phyloP scores from a whole-genome alignment of 345 rosid genomes.

The Psidium guajava region DNA sequence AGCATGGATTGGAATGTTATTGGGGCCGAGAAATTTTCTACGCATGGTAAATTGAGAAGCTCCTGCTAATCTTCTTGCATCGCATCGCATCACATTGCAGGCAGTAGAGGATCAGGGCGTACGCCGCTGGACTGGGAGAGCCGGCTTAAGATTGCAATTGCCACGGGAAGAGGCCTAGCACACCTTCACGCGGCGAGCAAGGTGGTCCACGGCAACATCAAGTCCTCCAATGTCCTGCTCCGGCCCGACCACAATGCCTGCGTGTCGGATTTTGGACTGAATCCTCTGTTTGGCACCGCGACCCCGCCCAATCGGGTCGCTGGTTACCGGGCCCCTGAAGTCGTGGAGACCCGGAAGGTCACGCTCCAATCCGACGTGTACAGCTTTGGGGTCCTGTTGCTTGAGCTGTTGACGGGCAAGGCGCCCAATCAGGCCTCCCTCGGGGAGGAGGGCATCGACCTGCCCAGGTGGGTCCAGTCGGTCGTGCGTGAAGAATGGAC shows the following conservation, averaged over 20 bases:
- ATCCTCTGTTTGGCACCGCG: conserved; percentile 52
- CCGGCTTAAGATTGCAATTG: conserved; percentile 64
- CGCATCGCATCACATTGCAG: conserved; percentile 12
- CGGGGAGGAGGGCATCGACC: conserved; percentile 93
- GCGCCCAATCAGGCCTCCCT: conserved; percentile 91
- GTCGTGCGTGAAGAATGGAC: conserved; percentile 99
- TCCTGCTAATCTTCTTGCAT: not conserved
- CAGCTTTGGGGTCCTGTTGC: conserved; percentile 83
- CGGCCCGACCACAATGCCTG: conserved; percentile 57
- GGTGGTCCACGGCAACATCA: conserved; percentile 82
- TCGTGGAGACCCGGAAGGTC: conserved; percentile 61
- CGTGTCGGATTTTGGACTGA: conserved; percentile 79
- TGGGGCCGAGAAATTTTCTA: not conserved
- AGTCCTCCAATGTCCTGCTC: conserved; percentile 80
- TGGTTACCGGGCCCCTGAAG: conserved; percentile 95
- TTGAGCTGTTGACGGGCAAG: conserved; percentile 83
- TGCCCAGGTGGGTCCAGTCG: conserved; percentile 95
- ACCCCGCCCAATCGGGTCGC: conserved; percentile 64
- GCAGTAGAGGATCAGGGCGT: conserved; percentile 87
- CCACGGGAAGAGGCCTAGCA: conserved; percentile 64
- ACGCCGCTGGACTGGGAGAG: conserved; percentile 92
- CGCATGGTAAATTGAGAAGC: not conserved
- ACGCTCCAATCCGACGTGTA: conserved; percentile 84
- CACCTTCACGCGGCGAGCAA: conserved; percentile 63
- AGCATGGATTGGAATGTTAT: not conserved